Base-by-base conservation (phyloP, 495 filamentous ascomycete genomes). In the Neurospora pannonica region DNA sequence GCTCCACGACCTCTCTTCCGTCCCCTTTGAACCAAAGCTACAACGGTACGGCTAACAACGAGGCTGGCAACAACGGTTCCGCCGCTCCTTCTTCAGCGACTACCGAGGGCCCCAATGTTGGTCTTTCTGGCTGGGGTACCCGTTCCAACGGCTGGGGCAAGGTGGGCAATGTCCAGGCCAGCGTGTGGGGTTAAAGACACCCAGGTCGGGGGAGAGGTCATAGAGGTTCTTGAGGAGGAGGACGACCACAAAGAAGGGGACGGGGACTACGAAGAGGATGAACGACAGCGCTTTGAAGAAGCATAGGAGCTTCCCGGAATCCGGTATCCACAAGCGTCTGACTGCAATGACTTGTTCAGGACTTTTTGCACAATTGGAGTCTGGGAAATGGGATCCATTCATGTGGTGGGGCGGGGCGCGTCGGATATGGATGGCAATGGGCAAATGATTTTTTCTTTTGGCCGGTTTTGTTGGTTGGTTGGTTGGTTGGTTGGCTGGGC, bases 1-100 rank as follows among this genome's bases (percentile, higher is more conserved):
- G 94, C 36, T 92, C 94, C 2, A 97, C 92, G 5, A 97, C 95
- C 19, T 94, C 96, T 72, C 87, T 98, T 28, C 93, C 94, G 31
- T 97, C 95, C 38, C 95, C 96, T 5, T 82, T 98, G 42, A 92
- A 90, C 82, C 94, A 94, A 77, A 91, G 93, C 19, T 93, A 94
- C 79, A 90, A 88, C 3, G 54, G 54, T 15, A 85, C 85, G 34
- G 79, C 79, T 10, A 81, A 79, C 46, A 83, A 85, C 21, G 81
- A 84, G 38, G 73, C 72, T 38, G 77, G 75, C 39, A 81, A 78
- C n/a, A 82, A 77, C n/a, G 79, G 77, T 43, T 71, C 77, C 15
- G 48, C 67, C 17, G 31, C 83, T 79, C 81, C 84, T 3, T 77
- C 81, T 28, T 82, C 83, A 28, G 81, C 81, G 9, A 75, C 83